phyloP scores from a whole-genome alignment of 768 basidiomycete species.

The Hortiboletus flavorubellus region DNA sequence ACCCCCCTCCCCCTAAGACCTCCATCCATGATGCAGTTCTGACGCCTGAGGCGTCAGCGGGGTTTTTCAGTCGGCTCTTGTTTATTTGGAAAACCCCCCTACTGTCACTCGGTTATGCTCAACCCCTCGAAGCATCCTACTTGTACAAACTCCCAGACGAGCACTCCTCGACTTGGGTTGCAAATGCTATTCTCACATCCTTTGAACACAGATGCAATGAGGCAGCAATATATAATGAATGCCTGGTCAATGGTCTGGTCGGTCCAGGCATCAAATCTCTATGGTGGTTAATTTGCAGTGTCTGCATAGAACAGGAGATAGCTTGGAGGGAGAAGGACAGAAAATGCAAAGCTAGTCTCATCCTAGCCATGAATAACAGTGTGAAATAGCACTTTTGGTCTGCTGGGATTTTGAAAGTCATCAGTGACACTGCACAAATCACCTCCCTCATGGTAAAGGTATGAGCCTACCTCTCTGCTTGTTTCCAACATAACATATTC shows the following conservation, averaged over 20 bases:
- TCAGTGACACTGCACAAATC: constrained; percentile 71
- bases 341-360: constrained; percentile 57
- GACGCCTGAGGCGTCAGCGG: constrained; percentile 66
- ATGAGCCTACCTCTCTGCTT: constrained; percentile 2
- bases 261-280: constrained; percentile 49
- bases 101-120: constrained; percentile 69
- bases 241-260: constrained; percentile 62
- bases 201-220: constrained; percentile 55
- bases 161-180: constrained; percentile 57
- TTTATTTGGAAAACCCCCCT: constrained; percentile 78
- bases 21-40: constrained; percentile 58
- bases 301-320: constrained; percentile 52
- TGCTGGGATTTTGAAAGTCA: constrained; percentile 52
- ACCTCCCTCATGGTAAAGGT: constrained; percentile 83
- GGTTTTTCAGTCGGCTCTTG: constrained; percentile 54
- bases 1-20: constrained; percentile 41
- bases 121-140: constrained; percentile 78
- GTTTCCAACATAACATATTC: background rate
- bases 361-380: constrained; percentile 71
- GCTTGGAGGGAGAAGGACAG: constrained; percentile 65
- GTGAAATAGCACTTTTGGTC: constrained; percentile 80
- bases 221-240: constrained; percentile 69
- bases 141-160: constrained; percentile 73
- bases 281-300: constrained; percentile 56
- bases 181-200: constrained; percentile 58